Base-by-base conservation (phyloP, 352 stramenopile genomes). In the Lagenidium sp. region DNA sequence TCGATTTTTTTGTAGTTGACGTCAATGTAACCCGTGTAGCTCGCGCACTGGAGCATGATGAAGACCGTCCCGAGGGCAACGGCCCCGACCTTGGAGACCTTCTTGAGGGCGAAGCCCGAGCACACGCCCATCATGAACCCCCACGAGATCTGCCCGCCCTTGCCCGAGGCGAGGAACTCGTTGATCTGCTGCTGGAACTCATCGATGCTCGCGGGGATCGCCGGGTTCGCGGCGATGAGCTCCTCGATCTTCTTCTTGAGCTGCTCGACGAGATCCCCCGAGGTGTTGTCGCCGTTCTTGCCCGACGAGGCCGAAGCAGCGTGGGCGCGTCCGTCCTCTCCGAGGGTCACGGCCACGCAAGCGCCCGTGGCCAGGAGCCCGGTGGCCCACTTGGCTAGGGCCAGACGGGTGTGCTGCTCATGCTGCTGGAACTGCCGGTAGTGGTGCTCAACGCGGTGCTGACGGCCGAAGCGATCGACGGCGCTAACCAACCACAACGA, bases 1-100 rank as follows among this genome's bases (percentile, higher is more conserved):
- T 89, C 65, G 36, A 98, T 55, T 54, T 97, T 95, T 41, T 84
- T 75, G 73, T 95, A 96, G 63, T 98, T 73, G 16, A 98, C 76
- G 44, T 88, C 54, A 37, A 98, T 75, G 51, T 97, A 97, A 22
- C 87, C 91, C 23, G 65, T 75, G 56, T 93, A 96, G 29, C 69
- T 94, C 22, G 84, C 77, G 36, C 67, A 78, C 65, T 98, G 89
- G 57, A 96, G 63, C 15, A 81, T 50, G 16, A 97, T 70, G 44
- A 97, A 97, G 24, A 88, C 60, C 16, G 74, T 52, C 23, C 89
- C 89, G 25, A 97, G 49, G 11, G 89, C 57, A 36, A 97, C 43
- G 1, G 85, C 91, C 6, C 88, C 70, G 22, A 87, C 52, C 52
- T 97, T 96, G 19, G 86, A 95, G 30, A 97, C 57, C 50, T 96